Evolutionary conservation across 306 rosid species (phyloP).

Genomic region (Vigna trinervia): DNA sequence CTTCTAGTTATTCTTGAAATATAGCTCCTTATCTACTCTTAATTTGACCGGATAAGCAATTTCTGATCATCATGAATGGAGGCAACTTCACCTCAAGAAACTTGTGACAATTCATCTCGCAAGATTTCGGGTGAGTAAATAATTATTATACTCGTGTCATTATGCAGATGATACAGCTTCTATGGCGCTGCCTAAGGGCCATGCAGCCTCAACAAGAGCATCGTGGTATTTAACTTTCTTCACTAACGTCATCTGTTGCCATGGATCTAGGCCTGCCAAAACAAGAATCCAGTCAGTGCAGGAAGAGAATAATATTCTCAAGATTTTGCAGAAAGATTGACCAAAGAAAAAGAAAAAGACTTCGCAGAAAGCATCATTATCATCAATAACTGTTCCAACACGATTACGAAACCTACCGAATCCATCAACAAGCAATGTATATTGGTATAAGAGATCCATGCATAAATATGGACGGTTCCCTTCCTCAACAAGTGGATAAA

Average conservation of each 20-base stretch:
- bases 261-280: slow-evolving; percentile 73
- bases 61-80: slow-evolving; percentile 36
- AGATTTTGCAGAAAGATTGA: slow-evolving; percentile 17
- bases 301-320: slow-evolving; percentile 11
- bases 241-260: slow-evolving; percentile 88
- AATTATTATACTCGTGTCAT: slow-evolving; percentile 52
- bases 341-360: neutral
- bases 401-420: slow-evolving; percentile 61
- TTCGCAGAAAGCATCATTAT: slow-evolving; percentile 9
- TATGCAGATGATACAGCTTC: slow-evolving; percentile 87
- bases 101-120: slow-evolving; percentile 4
- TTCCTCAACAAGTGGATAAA: slow-evolving; percentile 57
- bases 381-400: neutral
- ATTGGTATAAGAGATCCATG: slow-evolving; percentile 93
- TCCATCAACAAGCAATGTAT: slow-evolving; percentile 76
- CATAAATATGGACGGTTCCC: slow-evolving; percentile 79
- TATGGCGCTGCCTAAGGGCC: slow-evolving; percentile 99
- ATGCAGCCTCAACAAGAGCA: slow-evolving; percentile 90
- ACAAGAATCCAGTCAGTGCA: slow-evolving; percentile 22
- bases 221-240: slow-evolving; percentile 73
- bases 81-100: slow-evolving; percentile 27
- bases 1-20: slow-evolving; percentile 39
- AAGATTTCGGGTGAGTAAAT: slow-evolving; percentile 27
- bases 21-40: slow-evolving; percentile 11
- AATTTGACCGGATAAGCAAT: slow-evolving; percentile 25